These are phyloP conservation scores for Penicillium ochrochloron DNA, from an alignment of 495 filamentous ascomycete genomes.

Conservation along the genomic window DNA sequence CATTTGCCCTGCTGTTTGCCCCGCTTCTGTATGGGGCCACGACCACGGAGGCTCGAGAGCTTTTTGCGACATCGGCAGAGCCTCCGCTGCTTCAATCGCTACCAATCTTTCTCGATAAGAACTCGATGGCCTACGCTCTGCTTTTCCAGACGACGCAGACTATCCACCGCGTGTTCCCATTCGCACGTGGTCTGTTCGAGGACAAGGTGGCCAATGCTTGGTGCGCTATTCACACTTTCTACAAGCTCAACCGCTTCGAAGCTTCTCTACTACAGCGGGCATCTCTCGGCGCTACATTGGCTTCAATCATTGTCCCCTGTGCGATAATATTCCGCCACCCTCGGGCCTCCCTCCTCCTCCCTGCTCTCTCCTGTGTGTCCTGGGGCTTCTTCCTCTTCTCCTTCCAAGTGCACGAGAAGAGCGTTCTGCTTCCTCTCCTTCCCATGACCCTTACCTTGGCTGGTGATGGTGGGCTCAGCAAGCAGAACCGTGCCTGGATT, in stretches of 20 bases:
- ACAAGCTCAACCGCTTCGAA: constrained; percentile 80
- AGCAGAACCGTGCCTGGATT: constrained; percentile 82
- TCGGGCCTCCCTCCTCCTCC: constrained; percentile 72
- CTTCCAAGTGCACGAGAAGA: constrained; percentile 98
- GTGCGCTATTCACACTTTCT: constrained; percentile 86
- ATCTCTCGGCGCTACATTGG: constrained; percentile 74
- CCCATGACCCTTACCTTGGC: constrained; percentile 89
- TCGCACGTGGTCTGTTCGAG: constrained; percentile 91
- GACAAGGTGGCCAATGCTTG: constrained; percentile 99
- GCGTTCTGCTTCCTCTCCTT: constrained; percentile 84
- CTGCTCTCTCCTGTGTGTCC: constrained; percentile 76
- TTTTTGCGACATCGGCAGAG: constrained; percentile 47
- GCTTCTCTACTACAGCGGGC: constrained; percentile 71
- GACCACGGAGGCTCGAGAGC: constrained; percentile 33
- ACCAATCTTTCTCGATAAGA: constrained; percentile 61
- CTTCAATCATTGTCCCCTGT: constrained; percentile 77
- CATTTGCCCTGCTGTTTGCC: constrained; percentile 74
- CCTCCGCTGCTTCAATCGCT: constrained; percentile 64
- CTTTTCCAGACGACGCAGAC: constrained; percentile 79
- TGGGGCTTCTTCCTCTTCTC: constrained; percentile 98
- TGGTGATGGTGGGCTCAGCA: constrained; percentile 72
- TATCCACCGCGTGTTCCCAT: constrained; percentile 90
- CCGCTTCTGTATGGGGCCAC: constrained; percentile 69
- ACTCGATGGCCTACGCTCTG: constrained; percentile 69
- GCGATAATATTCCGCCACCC: constrained; percentile 79